phyloP scores from a whole-genome alignment of 192 early-diverging fungal species.

The Coemansia sp. region DNA sequence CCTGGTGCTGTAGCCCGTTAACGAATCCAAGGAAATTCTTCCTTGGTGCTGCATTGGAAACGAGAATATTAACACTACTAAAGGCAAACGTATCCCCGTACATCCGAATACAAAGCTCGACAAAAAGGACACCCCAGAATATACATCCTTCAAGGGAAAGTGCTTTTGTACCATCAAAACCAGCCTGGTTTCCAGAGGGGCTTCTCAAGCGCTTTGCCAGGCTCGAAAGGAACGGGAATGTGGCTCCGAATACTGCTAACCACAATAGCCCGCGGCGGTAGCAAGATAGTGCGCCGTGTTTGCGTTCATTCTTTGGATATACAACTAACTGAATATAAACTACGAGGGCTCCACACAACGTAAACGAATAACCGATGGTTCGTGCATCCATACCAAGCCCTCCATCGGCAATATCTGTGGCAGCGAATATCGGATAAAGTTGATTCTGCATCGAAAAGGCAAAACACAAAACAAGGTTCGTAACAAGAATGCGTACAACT shows the following conservation, averaged over 20 bases:
- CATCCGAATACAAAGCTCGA: slow-evolving; percentile 23
- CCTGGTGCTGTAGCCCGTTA: slow-evolving; percentile 44
- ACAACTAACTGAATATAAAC: no score
- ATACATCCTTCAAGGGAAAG: background rate
- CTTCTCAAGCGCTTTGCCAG: slow-evolving; percentile 48
- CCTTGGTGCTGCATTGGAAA: slow-evolving; percentile 39
- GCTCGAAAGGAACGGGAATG: slow-evolving; percentile 18
- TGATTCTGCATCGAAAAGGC: slow-evolving; percentile 28
- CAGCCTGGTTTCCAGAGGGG: background rate
- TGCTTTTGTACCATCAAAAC: slow-evolving; percentile 5
- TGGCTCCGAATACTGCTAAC: slow-evolving; percentile 9
- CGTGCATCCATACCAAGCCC: no score
- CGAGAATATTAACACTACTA: slow-evolving; percentile 42
- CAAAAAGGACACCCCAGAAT: slow-evolving; percentile 27
- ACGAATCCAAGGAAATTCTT: slow-evolving; percentile 32
- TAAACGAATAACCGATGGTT: slow-evolving; percentile 40
- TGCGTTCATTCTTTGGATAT: no score
- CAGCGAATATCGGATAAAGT: no score
- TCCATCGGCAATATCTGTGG: no score
- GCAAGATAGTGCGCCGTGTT: slow-evolving; percentile 27
- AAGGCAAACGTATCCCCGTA: slow-evolving; percentile 28
- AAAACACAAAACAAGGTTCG: slow-evolving; percentile 23
- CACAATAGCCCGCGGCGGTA: slow-evolving; percentile 38
- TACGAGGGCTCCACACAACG: slow-evolving; percentile 37
- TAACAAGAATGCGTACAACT: slow-evolving; percentile 12